Percentiles rank a stretch among this genome's conserved stretches.
These are phyloP conservation scores for Skeletonema tropicum DNA, from an alignment of 108 stramenopile genomes.

Conservation along the genomic window DNA sequence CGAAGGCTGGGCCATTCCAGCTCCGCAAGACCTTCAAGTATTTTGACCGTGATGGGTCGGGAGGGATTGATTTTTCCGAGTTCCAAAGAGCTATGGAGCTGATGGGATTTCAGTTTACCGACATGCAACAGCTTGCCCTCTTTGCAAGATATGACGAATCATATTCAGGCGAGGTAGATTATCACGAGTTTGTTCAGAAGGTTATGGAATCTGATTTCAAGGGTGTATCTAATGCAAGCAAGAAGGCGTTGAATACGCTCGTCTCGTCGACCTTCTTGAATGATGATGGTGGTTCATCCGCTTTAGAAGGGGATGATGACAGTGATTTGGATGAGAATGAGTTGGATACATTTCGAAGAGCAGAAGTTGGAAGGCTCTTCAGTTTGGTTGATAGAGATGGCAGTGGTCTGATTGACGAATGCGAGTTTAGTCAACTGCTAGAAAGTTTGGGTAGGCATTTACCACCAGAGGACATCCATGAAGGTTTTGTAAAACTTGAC, in stretches of 20 bases:
- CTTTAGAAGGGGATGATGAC: constrained; percentile 48
- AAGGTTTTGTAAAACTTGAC: constrained; percentile 48
- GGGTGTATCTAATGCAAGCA: constrained; percentile 37
- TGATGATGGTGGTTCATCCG: constrained; percentile 7
- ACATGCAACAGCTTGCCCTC: constrained; percentile 65
- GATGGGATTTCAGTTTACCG: constrained; percentile 74
- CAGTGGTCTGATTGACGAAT: constrained; percentile 49
- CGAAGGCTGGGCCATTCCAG: constrained; percentile 66
- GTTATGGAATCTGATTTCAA: constrained; percentile 67
- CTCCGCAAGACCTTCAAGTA: constrained; percentile 70
- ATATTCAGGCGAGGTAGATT: constrained; percentile 68
- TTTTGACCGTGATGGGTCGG: constrained; percentile 66
- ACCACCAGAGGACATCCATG: constrained; percentile 34
- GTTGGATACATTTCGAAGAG: constrained; percentile 41
- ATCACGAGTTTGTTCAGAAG: constrained; percentile 62
- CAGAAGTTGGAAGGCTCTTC: constrained; percentile 53
- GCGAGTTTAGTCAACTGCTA: constrained; percentile 49
- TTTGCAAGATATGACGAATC: constrained; percentile 67
- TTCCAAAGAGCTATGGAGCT: constrained; percentile 74
- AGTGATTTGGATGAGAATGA: constrained; percentile 63
- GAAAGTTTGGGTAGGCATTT: constrained; percentile 43
- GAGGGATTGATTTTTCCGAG: constrained; percentile 65
- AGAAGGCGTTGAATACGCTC: constrained; percentile 46
- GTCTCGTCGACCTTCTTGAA: constrained; percentile 54
- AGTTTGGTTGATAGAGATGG: constrained; percentile 57